Base-by-base conservation (phyloP, 1,284 basidiomycete species). In the Microbotryum intermedium region DNA sequence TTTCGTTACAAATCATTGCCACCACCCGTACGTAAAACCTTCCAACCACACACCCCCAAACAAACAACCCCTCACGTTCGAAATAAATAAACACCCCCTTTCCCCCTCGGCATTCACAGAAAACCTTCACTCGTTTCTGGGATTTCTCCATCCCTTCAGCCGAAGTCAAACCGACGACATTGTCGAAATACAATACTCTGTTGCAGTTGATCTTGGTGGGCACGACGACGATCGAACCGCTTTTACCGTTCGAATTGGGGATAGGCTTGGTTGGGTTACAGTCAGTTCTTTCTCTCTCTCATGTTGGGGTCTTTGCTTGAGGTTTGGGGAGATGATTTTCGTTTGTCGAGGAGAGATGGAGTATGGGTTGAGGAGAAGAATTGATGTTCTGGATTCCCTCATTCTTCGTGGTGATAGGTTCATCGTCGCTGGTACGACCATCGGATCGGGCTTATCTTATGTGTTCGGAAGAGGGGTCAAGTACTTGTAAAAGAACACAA, bases 71-170 rank as follows among this genome's bases (percentile, higher is more conserved):
- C 42, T 50, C 20, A 6, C 2, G 3, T 6, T n/a, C 29, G 4
- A 6, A 5, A 16, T 39, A 4, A 3, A 18, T 23, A n/a, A 54
- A 50, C 20, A 4, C 7, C 26, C 25, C 11, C 1, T 21, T 25
- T 20, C 23, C 25, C 44, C 51, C 44, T 13, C 3, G n/a, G n/a
- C 70, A 92, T 88, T 4, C 20, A 3, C 48, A 68, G 66, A 93
- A 94, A 85, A 97, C 92, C 0, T 84, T 90, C 70, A 73, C 78
- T 50, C 82, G 94, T 44, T 98, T 97, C 75, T 97, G 91, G 85
- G 90, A 97, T 73, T 89, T 94, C 61, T 87, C 87, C 16, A 84
- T 97, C 62, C 92, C 94, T 1, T 92, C 90, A 1, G 94, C 90
- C 0, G 90, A 94, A 74, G 91, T 97, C 8, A 59, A 66, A 25